These are phyloP conservation scores for Ascochyta clinopodiicola DNA, from an alignment of 2,329 filamentous ascomycete genomes.

Conservation along the genomic window DNA sequence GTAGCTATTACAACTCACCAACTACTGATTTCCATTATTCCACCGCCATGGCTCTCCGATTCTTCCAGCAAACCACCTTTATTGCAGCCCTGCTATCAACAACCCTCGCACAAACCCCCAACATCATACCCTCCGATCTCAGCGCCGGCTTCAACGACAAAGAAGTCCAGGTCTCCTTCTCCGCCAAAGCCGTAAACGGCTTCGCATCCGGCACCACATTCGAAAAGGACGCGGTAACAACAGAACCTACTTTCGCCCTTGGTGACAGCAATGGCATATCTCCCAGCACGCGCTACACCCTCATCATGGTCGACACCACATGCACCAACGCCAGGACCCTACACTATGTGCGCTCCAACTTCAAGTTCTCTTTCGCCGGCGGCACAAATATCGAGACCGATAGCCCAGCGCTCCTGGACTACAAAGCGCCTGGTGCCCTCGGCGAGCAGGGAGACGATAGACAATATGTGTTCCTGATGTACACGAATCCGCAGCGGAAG, in stretches of 20 bases:
- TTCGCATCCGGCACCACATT: slow-evolving; percentile 40
- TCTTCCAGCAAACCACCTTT: slow-evolving; percentile 8
- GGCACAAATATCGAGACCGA: slow-evolving; percentile 34
- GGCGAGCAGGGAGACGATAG: slow-evolving; percentile 39
- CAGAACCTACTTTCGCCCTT: slow-evolving; percentile 42
- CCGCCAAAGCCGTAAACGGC: slow-evolving; percentile 32
- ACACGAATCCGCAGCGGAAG: slow-evolving; percentile 32
- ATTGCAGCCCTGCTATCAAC: slow-evolving; percentile 9
- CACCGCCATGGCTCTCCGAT: slow-evolving; percentile 20
- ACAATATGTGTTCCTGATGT: slow-evolving; percentile 45
- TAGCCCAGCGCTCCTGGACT: slow-evolving; percentile 27
- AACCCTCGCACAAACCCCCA: slow-evolving; percentile 18
- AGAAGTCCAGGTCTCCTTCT: slow-evolving; percentile 42
- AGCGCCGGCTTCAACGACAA: slow-evolving; percentile 28
- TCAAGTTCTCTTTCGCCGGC: slow-evolving; percentile 36
- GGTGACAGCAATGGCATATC: slow-evolving; percentile 43
- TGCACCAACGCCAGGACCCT: slow-evolving; percentile 33
- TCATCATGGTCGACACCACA: slow-evolving; percentile 45
- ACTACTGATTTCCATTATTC: not conserved
- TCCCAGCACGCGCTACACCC: slow-evolving; percentile 34
- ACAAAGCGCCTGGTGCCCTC: slow-evolving; percentile 41
- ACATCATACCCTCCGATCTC: slow-evolving; percentile 26
- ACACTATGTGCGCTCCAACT: slow-evolving; percentile 44
- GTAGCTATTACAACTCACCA: not conserved
- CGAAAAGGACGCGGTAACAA: slow-evolving; percentile 32